Percentiles rank a stretch among this genome's conserved stretches.
These are phyloP conservation scores for Hylodesmum podocarpum DNA, from an alignment of 306 rosid species.

Conservation along the genomic window DNA sequence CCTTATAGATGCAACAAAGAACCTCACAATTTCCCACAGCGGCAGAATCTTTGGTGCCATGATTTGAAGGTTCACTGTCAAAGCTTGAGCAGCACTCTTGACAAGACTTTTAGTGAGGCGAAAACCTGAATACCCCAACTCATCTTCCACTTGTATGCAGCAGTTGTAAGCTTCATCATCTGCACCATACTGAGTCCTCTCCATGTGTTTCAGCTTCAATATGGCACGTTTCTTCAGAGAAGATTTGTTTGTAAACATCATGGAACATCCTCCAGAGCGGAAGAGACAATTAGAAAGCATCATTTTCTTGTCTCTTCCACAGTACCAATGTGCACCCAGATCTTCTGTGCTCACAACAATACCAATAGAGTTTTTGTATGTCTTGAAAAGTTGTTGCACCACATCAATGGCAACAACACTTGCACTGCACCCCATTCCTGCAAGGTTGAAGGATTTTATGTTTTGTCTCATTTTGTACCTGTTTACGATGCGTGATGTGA, in stretches of 20 bases:
- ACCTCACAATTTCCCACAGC: conserved; percentile 48
- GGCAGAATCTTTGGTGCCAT: conserved; percentile 66
- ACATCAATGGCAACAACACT: conserved; percentile 72
- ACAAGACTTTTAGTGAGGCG: conserved; percentile 65
- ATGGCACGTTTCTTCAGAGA: conserved; percentile 46
- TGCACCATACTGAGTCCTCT: conserved; percentile 69
- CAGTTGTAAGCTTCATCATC: conserved; percentile 74
- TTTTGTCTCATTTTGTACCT: conserved; percentile 79
- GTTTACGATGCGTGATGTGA: conserved; percentile 66
- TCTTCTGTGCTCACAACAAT: conserved; percentile 82
- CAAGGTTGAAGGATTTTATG: conserved; percentile 59
- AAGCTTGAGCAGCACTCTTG: conserved; percentile 64
- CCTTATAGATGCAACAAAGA: conserved; percentile 13
- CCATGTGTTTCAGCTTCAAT: conserved; percentile 58
- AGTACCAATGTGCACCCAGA: conserved; percentile 75
- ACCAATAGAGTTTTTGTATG: conserved; percentile 44
- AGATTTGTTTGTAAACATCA: conserved; percentile 70
- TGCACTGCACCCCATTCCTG: conserved; percentile 95
- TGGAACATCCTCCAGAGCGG: conserved; percentile 73
- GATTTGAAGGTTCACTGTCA: conserved; percentile 53
- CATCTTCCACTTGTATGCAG: conserved; percentile 77
- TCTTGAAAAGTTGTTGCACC: conserved; percentile 65
- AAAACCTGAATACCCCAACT: conserved; percentile 62
- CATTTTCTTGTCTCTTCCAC: conserved; percentile 68
- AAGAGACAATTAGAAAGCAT: conserved; percentile 82